Conservation (phyloP, 225 moss, liverwort and hornwort genomes). For the Bryoerythrophyllum caledonicum region DNA sequence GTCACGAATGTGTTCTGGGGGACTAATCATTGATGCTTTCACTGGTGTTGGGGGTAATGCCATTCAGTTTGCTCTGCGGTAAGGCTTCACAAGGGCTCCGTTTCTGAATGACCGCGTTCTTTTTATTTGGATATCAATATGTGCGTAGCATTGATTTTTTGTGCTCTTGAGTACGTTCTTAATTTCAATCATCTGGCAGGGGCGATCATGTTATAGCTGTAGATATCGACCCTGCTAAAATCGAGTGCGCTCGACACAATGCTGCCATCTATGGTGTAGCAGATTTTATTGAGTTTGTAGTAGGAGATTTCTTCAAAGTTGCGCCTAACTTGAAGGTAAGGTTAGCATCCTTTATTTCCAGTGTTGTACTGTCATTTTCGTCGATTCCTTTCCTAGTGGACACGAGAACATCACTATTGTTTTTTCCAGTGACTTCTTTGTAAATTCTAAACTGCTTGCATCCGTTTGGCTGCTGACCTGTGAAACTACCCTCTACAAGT, state of each 20-base stretch:
- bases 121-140: neutral
- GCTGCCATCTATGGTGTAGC: constrained; percentile 85
- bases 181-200: constrained; percentile 42
- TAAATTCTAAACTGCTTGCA: neutral
- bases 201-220: constrained; percentile 80
- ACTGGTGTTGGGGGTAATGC: constrained; percentile 95
- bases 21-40: constrained; percentile 85
- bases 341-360: neutral
- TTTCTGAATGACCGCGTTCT: constrained; percentile 8
- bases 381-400: neutral
- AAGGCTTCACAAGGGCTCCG: constrained; percentile 6
- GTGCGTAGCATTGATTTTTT: constrained; percentile 2
- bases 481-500: neutral
- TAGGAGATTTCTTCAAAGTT: constrained; percentile 82
- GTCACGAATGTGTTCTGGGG: constrained; percentile 64
- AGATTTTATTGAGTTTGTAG: constrained; percentile 74
- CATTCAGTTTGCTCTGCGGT: constrained; percentile 95
- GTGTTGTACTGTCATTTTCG: constrained; percentile 9
- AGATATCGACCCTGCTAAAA: constrained; percentile 79
- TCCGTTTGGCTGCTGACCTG: constrained; percentile 21
- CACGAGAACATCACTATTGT: neutral
- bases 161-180: constrained; percentile 7
- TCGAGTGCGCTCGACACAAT: constrained; percentile 83
- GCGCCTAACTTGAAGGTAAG: constrained; percentile 68
- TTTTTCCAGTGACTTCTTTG: neutral